phyloP scores from a whole-genome alignment of 257 asterid genomes.

The Plantago elongata region DNA sequence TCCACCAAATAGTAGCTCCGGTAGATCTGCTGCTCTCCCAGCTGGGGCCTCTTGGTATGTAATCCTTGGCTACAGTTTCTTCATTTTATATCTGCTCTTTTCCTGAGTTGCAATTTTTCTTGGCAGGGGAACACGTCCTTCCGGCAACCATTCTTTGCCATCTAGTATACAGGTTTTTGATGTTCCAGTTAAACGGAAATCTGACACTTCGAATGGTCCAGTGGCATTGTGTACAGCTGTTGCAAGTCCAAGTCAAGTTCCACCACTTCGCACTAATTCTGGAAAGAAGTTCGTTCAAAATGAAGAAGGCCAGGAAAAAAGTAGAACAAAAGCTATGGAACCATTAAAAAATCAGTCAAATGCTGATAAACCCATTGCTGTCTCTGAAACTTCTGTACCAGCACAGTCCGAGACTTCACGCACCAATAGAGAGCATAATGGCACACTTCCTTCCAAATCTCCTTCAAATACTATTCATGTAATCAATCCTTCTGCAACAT shows the following conservation, averaged over 20 bases:
- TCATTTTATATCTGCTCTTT: conserved; percentile 12
- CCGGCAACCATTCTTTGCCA: conserved; percentile 39
- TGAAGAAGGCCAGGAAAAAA: conserved; percentile 41
- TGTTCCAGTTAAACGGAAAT: conserved; percentile 41
- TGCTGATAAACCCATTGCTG: conserved; percentile 30
- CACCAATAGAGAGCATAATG: conserved; percentile 32
- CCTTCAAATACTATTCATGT: conserved; percentile 27
- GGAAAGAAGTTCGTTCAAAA: conserved; percentile 39
- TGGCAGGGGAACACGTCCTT: conserved; percentile 78
- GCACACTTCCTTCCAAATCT: conserved; percentile 30
- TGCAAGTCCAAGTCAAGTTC: conserved; percentile 42
- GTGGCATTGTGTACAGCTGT: conserved; percentile 41
- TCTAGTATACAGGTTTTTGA: conserved; percentile 38
- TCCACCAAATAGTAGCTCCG: conserved; percentile 82
- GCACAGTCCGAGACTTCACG: conserved; percentile 23
- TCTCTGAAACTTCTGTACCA: conserved; percentile 30
- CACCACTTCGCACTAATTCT: conserved; percentile 34
- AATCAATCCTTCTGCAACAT: conserved; percentile 28
- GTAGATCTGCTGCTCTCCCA: conserved; percentile 85
- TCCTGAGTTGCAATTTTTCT: conserved; percentile 22
- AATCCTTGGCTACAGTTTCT: conserved; percentile 12
- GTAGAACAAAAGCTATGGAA: conserved; percentile 26
- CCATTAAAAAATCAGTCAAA: conserved; percentile 26
- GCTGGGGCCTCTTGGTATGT: conserved; percentile 90
- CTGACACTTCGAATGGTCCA: conserved; percentile 33